A percentile compares a stretch with the other conserved stretches of the same genome.
phyloP scores from a whole-genome alignment of 306 rosid genomes.

The Acacia confusa region DNA sequence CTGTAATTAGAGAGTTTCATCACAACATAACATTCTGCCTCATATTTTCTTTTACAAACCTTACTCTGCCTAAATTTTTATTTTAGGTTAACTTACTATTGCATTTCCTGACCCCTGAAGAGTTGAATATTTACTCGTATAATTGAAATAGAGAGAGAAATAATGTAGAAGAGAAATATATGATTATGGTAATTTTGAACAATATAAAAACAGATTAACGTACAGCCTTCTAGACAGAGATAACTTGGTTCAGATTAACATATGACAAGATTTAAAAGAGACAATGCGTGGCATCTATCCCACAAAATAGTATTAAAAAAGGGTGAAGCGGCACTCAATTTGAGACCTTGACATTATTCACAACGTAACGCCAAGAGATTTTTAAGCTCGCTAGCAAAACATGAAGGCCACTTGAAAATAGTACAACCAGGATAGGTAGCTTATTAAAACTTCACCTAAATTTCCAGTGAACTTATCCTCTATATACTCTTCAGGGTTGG shows the following conservation, averaged over 20 bases:
- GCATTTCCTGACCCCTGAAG: not conserved
- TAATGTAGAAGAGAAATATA: not conserved
- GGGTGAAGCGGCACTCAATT: not conserved
- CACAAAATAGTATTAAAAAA: not conserved
- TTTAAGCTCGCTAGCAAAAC: not conserved
- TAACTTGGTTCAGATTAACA: not conserved
- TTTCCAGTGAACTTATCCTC: conserved; percentile 56
- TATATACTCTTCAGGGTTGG: conserved; percentile 56
- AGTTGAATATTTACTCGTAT: not conserved
- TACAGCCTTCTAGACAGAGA: not conserved
- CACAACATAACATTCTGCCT: not conserved
- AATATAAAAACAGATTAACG: not conserved
- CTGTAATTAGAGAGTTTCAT: not conserved
- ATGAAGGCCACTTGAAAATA: not conserved
- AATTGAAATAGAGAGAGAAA: conserved; percentile 1
- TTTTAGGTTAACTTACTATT: not conserved
- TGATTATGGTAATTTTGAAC: not conserved
- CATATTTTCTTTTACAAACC: not conserved
- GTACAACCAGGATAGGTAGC: conserved; percentile 31
- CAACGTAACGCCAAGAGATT: not conserved
- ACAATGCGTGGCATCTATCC: not conserved
- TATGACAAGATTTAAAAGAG: not conserved
- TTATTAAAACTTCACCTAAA: conserved; percentile 53
- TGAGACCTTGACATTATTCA: not conserved
- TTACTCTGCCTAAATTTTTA: not conserved